These are phyloP conservation scores for Pleurotus pulmonarius DNA, from an alignment of 768 basidiomycete genomes.

Conservation along the genomic window DNA sequence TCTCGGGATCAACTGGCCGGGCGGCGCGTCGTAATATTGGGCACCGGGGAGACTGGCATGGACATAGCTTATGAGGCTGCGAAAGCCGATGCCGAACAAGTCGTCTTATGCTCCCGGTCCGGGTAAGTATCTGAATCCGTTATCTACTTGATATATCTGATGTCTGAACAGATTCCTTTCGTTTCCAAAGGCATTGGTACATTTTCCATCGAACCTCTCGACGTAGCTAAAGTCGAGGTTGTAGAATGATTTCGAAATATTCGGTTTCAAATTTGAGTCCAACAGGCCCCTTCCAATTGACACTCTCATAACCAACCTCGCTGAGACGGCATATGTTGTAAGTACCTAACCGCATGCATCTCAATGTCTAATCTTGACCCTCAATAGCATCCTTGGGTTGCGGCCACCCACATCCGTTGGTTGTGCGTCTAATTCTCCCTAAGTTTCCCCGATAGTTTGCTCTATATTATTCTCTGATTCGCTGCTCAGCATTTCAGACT, in stretches of 20 bases:
- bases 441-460: neutral
- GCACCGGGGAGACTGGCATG: constrained; percentile 63
- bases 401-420: constrained; percentile 51
- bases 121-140: constrained; percentile 28
- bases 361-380: neutral
- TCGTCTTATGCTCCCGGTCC: constrained; percentile 47
- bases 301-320: constrained; percentile 54
- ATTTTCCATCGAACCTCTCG: constrained; percentile 5
- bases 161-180: constrained; percentile 40
- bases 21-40: constrained; percentile 50
- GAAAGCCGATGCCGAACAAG: constrained; percentile 48
- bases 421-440: constrained; percentile 31
- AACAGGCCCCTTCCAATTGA: constrained; percentile 38
- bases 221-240: too few species aligned
- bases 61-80: constrained; percentile 50
- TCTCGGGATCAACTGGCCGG: constrained; percentile 36
- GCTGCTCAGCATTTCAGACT: constrained; percentile 39
- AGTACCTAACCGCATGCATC: constrained; percentile 13
- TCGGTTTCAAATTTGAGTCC: constrained; percentile 44
- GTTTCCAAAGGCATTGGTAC: constrained; percentile 52
- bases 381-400: constrained; percentile 57
- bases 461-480: neutral
- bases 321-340: constrained; percentile 49
- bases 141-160: neutral
- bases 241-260: constrained; percentile 51